A percentile compares a stretch with the other conserved stretches of the same genome.
Conservation (phyloP, 2,329 filamentous ascomycete species). For the Herpotrichia juniperi region DNA sequence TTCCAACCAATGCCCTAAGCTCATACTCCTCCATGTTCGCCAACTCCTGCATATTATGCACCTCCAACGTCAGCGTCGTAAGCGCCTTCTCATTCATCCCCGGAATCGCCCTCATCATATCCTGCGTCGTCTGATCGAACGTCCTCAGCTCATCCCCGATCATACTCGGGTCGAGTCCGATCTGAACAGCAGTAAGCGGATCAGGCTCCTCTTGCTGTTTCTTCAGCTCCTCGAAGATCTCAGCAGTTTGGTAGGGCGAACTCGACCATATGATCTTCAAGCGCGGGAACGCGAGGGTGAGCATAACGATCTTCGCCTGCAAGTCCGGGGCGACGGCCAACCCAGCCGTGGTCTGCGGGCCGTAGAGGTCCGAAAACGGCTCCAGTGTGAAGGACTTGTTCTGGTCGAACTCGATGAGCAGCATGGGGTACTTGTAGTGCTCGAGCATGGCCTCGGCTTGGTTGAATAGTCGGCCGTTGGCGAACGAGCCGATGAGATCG, state of each 20-base stretch:
- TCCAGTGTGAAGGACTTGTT: conserved; percentile 95
- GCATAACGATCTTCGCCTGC: conserved; percentile 87
- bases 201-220: conserved; percentile 89
- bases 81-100: conserved; percentile 79
- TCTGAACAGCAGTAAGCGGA: conserved; percentile 81
- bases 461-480: conserved; percentile 87
- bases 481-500: conserved; percentile 90
- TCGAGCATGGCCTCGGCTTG: conserved; percentile 94
- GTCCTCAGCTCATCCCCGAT: conserved; percentile 63
- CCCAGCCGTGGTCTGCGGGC: conserved; percentile 60
- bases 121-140: conserved; percentile 85
- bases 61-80: conserved; percentile 71
- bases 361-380: conserved; percentile 55
- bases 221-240: conserved; percentile 95
- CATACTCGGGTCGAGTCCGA: conserved; percentile 72
- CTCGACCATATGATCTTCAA: conserved; percentile 93
- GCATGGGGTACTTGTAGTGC: conserved; percentile 87
- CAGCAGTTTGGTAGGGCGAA: conserved; percentile 92
- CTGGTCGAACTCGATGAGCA: conserved; percentile 97
- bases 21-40: conserved; percentile 83
- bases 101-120: conserved; percentile 86
- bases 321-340: conserved; percentile 70
- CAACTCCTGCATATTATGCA: conserved; percentile 78
- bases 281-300: conserved; percentile 89
- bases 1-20: conserved; percentile 76